Conservation (phyloP, 1,284 basidiomycete species). For the Chiua sp. region DNA sequence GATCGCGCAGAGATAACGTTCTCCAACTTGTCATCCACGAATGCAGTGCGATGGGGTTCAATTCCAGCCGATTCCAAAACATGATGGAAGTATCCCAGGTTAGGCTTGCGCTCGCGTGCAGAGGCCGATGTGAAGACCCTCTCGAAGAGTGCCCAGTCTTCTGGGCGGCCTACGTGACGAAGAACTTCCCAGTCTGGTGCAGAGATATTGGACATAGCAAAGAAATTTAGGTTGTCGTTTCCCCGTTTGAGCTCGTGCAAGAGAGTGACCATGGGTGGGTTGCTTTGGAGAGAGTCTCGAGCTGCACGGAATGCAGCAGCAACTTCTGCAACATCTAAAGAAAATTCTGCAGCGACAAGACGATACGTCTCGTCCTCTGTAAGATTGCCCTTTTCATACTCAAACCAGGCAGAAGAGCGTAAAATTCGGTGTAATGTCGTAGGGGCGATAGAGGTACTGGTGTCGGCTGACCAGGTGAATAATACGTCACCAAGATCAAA, state of each 20-base stretch:
- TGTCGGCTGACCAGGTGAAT: constrained; percentile 28
- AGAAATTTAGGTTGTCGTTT: constrained; percentile 10
- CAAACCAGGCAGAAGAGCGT: constrained; percentile 26
- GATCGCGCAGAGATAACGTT: constrained; percentile 27
- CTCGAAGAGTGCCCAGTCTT: constrained; percentile 32
- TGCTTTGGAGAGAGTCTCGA: constrained; percentile 13
- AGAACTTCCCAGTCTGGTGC: constrained; percentile 28
- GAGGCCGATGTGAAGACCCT: constrained; percentile 26
- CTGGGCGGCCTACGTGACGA: constrained; percentile 7
- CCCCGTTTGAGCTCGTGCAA: constrained; percentile 19
- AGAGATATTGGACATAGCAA: constrained; percentile 32
- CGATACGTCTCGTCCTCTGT: constrained; percentile 18
- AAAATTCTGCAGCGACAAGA: constrained; percentile 20
- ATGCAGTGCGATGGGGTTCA: constrained; percentile 25
- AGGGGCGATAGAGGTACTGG: constrained; percentile 21
- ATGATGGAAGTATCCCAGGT: constrained; percentile 27
- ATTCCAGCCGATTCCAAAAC: constrained; percentile 24
- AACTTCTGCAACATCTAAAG: constrained; percentile 18
- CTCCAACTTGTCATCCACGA: constrained; percentile 28
- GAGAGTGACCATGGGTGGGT: constrained; percentile 19
- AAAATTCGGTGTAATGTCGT: constrained; percentile 17
- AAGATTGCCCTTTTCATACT: constrained; percentile 30
- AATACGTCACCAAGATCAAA: constrained; percentile 31
- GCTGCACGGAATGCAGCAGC: constrained; percentile 12
- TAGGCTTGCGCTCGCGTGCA: constrained; percentile 27